These are phyloP conservation scores for Fraxinus greggii DNA, from an alignment of 305 asterid species.

Conservation along the genomic window DNA sequence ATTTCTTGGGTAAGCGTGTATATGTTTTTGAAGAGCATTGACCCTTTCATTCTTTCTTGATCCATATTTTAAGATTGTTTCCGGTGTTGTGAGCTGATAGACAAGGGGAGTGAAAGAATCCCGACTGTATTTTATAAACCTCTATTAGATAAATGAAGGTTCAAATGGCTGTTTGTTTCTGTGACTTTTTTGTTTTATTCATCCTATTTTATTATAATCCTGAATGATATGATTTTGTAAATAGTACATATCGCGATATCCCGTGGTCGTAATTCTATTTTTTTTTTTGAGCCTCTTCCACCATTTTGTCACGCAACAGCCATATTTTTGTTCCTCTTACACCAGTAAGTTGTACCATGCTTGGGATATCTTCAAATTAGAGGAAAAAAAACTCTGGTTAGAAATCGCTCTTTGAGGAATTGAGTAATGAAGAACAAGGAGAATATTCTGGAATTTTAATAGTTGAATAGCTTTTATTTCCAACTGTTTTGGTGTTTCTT, in stretches of 20 bases:
- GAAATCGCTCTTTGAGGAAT: too few relatives aligned
- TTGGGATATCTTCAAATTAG: too few relatives aligned
- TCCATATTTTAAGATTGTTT: not conserved
- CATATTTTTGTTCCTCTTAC: too few relatives aligned
- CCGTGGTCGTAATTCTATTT: too few relatives aligned
- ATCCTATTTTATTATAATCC: not conserved
- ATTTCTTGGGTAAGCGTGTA: too few relatives aligned
- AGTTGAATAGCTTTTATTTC: not conserved
- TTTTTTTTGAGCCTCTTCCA: too few relatives aligned
- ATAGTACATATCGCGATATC: too few relatives aligned
- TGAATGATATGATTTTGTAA: not conserved
- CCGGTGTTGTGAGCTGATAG: not conserved
- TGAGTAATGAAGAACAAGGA: too few relatives aligned
- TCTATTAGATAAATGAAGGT: not conserved
- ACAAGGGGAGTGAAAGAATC: not conserved
- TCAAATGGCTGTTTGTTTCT: not conserved
- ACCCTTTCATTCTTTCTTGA: not conserved
- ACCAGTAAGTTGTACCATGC: too few relatives aligned
- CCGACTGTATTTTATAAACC: not conserved
- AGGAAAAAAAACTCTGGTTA: too few relatives aligned
- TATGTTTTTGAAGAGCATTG: too few relatives aligned
- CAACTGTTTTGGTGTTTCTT: not conserved
- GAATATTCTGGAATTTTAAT: slow-evolving; percentile 2
- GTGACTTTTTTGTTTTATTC: not conserved
- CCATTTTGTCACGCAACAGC: too few relatives aligned